These are phyloP conservation scores for Pseudogymnoascus sp. DNA, from an alignment of 2,329 filamentous ascomycete species.

Conservation along the genomic window DNA sequence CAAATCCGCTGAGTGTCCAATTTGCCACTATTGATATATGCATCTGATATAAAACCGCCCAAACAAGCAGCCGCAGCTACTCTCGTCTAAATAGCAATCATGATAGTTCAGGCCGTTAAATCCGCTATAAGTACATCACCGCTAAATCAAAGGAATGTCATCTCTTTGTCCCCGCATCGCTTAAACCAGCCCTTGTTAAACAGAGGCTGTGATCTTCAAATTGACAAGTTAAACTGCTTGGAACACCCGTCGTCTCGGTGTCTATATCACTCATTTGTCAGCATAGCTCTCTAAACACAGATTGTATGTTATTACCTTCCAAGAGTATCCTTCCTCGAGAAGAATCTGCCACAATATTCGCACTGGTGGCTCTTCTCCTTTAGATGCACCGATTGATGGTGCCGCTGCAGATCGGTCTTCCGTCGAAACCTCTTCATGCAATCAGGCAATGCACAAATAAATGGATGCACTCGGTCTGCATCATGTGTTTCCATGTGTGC, in stretches of 20 bases:
- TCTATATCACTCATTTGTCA: constrained; percentile 33
- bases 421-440: constrained; percentile 74
- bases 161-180: neutral
- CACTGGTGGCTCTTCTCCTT: constrained; percentile 65
- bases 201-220: neutral
- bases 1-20: neutral
- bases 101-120: neutral
- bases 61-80: neutral
- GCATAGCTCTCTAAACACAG: constrained; percentile 2
- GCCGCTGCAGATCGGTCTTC: constrained; percentile 65
- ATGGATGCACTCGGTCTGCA: constrained; percentile 60
- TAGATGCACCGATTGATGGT: constrained; percentile 61
- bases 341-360: constrained; percentile 59
- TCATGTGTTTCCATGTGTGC: constrained; percentile 82
- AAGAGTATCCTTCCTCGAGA: constrained; percentile 77
- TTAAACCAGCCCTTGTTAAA: neutral
- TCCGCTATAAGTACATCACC: neutral
- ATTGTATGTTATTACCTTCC: constrained; percentile 48
- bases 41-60: neutral
- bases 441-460: constrained; percentile 53
- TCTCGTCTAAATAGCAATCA: neutral
- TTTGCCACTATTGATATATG: neutral
- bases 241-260: constrained; percentile 72
- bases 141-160: neutral
- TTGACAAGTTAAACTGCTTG: constrained; percentile 42